Conservation (phyloP, 306 rosid genomes). For the Coriaria nepalensis region DNA sequence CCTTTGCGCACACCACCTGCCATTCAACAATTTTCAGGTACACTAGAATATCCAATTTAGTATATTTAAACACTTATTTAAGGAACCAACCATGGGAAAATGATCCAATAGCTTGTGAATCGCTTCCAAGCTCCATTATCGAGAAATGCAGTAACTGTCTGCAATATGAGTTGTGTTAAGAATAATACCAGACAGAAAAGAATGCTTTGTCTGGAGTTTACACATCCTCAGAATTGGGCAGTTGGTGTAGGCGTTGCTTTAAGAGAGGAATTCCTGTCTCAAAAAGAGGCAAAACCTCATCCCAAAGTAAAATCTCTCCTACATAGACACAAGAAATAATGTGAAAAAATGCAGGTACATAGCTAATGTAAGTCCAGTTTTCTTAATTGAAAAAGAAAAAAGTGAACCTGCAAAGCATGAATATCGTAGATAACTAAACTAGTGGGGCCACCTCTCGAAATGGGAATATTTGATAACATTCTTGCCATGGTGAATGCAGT, state of each 20-base stretch:
- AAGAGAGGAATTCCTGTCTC: slow-evolving; percentile 94
- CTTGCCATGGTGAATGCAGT: slow-evolving; percentile 97
- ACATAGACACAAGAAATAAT: slow-evolving; percentile 8
- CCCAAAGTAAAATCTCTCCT: slow-evolving; percentile 99
- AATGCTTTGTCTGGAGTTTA: slow-evolving; percentile 4
- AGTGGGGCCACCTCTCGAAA: slow-evolving; percentile 94
- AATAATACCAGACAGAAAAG: slow-evolving; percentile 1
- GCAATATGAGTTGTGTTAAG: slow-evolving; percentile 15
- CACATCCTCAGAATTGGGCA: slow-evolving; percentile 67
- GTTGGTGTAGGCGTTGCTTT: slow-evolving; percentile 70
- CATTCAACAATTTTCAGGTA: slow-evolving; percentile 3
- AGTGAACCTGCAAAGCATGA: slow-evolving; percentile 89
- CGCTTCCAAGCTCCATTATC: slow-evolving; percentile 99
- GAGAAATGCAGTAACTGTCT: slow-evolving; percentile 94
- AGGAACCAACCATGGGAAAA: slow-evolving; percentile 46
- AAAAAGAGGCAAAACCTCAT: slow-evolving; percentile 87
- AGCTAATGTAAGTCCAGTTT: neutral
- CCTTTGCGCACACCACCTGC: slow-evolving; percentile 86
- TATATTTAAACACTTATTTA: too few relatives aligned
- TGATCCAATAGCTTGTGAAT: slow-evolving; percentile 80
- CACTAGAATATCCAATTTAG: too few relatives aligned
- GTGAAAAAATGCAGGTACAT: neutral
- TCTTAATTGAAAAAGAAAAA: neutral
- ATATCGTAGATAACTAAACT: slow-evolving; percentile 87
- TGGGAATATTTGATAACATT: slow-evolving; percentile 84